Conservation (phyloP, 257 asterid genomes). For the Linderniella brevidens region DNA sequence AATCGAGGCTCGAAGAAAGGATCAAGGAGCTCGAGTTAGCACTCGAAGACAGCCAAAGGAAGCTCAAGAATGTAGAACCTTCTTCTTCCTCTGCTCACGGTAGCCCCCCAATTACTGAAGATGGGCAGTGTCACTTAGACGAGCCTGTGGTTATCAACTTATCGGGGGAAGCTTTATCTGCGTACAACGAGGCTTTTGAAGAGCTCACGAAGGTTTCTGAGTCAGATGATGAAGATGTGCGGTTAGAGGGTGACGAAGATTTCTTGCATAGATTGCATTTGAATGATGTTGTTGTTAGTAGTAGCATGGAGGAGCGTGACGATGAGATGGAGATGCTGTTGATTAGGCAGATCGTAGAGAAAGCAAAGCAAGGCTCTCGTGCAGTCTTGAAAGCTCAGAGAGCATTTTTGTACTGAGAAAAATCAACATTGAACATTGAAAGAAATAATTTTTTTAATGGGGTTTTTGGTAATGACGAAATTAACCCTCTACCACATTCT, state of each 20-base stretch:
- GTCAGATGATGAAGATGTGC: conserved; percentile 36
- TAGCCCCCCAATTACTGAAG: conserved; percentile 27
- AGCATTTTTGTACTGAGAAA: conserved; percentile 30
- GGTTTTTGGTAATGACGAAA: too few species aligned
- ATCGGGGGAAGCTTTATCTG: conserved; percentile 46
- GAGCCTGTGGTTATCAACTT: conserved; percentile 46
- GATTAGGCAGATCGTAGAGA: conserved; percentile 68
- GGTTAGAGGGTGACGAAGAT: not conserved
- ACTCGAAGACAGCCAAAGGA: conserved; percentile 46
- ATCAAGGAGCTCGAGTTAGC: conserved; percentile 64
- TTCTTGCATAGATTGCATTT: not conserved
- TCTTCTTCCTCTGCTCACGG: conserved; percentile 20
- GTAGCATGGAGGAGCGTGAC: conserved; percentile 19
- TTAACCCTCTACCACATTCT: not conserved
- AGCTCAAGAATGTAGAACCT: conserved; percentile 22
- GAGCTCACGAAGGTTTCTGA: conserved; percentile 31
- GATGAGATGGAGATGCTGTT: conserved; percentile 76
- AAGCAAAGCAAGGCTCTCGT: conserved; percentile 78
- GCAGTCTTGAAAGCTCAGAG: conserved; percentile 62
- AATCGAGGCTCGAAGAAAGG: conserved; percentile 61
- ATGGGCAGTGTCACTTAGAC: conserved; percentile 12
- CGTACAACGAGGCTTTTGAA: conserved; percentile 40
- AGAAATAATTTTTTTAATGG: too few species aligned
- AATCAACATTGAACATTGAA: conserved; percentile 8
- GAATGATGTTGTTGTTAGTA: conserved; percentile 8